Conservation (phyloP, 192 early-diverging fungal species). For the Gamsiella multidivaricata region DNA sequence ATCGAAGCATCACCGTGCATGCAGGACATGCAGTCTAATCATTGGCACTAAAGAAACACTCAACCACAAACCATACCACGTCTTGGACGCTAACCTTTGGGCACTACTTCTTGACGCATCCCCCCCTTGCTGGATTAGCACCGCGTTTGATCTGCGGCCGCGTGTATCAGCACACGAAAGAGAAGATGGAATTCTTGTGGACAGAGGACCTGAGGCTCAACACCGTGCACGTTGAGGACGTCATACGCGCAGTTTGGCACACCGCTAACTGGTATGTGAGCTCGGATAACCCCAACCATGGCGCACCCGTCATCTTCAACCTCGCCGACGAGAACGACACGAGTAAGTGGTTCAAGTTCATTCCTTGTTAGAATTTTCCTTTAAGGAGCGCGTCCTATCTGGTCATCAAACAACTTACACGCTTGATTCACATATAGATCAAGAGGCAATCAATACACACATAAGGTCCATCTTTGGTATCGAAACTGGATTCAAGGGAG, state of each 20-base stretch:
- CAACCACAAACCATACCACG: neutral
- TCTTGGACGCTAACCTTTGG: neutral
- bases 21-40: conserved; percentile 4
- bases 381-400: neutral
- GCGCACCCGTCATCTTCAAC: conserved; percentile 76
- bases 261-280: conserved; percentile 66
- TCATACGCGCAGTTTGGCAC: conserved; percentile 70
- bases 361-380: neutral
- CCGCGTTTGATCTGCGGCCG: conserved; percentile 93
- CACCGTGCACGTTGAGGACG: conserved; percentile 95
- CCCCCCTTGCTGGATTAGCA: conserved; percentile 62
- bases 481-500: conserved; percentile 82
- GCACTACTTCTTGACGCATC: neutral
- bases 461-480: conserved; percentile 81
- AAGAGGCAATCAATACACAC: conserved; percentile 78
- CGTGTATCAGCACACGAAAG: conserved; percentile 81
- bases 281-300: conserved; percentile 57
- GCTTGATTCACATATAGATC: conserved; percentile 69
- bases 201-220: conserved; percentile 89
- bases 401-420: too few relatives aligned
- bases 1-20: neutral
- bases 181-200: conserved; percentile 96
- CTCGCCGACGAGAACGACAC: conserved; percentile 88
- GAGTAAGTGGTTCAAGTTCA: too few relatives aligned
- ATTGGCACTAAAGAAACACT: neutral